These are phyloP conservation scores for Hypocreales sp. DNA, from an alignment of 2,329 filamentous ascomycete genomes.

Conservation along the genomic window DNA sequence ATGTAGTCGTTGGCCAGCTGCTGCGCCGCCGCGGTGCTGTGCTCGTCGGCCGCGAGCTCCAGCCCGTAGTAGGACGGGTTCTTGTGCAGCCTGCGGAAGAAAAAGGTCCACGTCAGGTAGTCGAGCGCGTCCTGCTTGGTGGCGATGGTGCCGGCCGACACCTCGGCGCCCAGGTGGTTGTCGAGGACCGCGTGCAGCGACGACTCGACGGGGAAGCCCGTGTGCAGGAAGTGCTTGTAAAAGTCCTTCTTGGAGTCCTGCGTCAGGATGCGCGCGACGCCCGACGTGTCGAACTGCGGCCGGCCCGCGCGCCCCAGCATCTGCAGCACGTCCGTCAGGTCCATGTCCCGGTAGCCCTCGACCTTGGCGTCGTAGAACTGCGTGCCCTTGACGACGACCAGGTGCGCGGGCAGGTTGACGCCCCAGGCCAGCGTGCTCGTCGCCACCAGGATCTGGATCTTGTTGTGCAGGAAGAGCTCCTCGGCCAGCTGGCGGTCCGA, in stretches of 20 bases:
- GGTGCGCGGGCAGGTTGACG: slow-evolving; percentile 89
- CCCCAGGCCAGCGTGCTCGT: slow-evolving; percentile 97
- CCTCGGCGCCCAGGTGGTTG: slow-evolving; percentile 90
- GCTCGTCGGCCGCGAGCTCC: slow-evolving; percentile 82
- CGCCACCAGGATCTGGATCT: slow-evolving; percentile 91
- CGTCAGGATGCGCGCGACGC: slow-evolving; percentile 93
- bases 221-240: slow-evolving; percentile 98
- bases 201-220: slow-evolving; percentile 93
- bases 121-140: slow-evolving; percentile 96
- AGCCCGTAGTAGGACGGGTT: slow-evolving; percentile 97
- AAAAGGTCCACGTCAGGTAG: slow-evolving; percentile 98
- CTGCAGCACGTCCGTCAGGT: slow-evolving; percentile 91
- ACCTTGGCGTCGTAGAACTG: slow-evolving; percentile 98
- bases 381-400: slow-evolving; percentile 95
- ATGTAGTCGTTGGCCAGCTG: slow-evolving; percentile 86
- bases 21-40: slow-evolving; percentile 76
- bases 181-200: slow-evolving; percentile 92
- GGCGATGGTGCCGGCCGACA: slow-evolving; percentile 80
- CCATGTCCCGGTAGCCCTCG: slow-evolving; percentile 97
- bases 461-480: slow-evolving; percentile 92
- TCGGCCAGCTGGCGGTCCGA: slow-evolving; percentile 83
- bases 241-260: slow-evolving; percentile 97
- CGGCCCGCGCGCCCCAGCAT: slow-evolving; percentile 94
- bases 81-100: slow-evolving; percentile 93
- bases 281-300: slow-evolving; percentile 90